Evolutionary conservation across 768 basidiomycete species (phyloP), one percentile per base, ranked within the genome.

Genomic region (Russula brevipes): DNA sequence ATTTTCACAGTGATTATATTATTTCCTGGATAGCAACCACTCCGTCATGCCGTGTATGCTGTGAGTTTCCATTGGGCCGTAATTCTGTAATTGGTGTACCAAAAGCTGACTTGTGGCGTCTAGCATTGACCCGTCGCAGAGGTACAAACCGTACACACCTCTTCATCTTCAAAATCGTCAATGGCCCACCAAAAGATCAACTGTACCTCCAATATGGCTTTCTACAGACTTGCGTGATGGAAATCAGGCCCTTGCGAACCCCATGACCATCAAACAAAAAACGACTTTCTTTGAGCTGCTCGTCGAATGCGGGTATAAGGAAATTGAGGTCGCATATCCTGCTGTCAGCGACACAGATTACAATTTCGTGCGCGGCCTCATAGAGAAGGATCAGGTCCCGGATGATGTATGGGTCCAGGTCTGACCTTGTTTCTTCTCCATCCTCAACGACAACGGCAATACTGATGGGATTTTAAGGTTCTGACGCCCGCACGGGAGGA

Each of bases 371-470:
- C 86, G 94, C 49, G 88, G 88, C 38, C 78, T 99, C 57, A 83
- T 98, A 61, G 89, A 94, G 76, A 83, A 88, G 57, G 82, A 86
- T 44, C 84, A 90, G 72, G 81, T 97, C 35, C 94, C 92, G 7
- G 90, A 93, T 70, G 93, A 96, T 76, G 94, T 98, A 14, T 98
- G 96, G 94, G 76, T 98, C 33, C 96, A 99, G 83, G 96, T 94
- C 4, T 9, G 54, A 11, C 17, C 51, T 68, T 86, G 35, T 51
- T 42, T 52, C 56, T 49, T 38, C 61, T 44, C 36, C 44, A 35
- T 35, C 31, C n/a, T 33, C 19, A 42, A 31, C 3, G n/a, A 24
- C 35, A 61, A 10, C n/a, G 19, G 8, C 31, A 41, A 7, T 56
- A 31, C 35, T 38, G 52, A 59, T 42, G 31, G 41, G 14, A 54